These are phyloP conservation scores for Talaromyces ruber DNA, from an alignment of 495 filamentous ascomycete genomes.

Conservation along the genomic window DNA sequence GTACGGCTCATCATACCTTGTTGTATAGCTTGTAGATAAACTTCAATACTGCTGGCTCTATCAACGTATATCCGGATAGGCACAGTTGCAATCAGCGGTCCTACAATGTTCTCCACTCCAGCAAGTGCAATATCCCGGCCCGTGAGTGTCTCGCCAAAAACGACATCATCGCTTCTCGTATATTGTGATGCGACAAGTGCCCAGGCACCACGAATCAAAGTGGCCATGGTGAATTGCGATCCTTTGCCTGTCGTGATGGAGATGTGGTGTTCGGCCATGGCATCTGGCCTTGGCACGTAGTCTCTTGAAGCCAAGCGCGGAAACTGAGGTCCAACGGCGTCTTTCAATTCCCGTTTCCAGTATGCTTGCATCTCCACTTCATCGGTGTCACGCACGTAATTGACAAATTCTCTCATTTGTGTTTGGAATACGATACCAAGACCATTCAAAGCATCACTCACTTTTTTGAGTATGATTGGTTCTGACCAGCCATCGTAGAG, in stretches of 20 bases:
- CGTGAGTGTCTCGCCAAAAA: slow-evolving; percentile 52
- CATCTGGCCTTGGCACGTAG: slow-evolving; percentile 46
- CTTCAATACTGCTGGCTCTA: slow-evolving; percentile 17
- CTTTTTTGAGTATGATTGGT: slow-evolving; percentile 44
- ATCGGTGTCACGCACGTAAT: slow-evolving; percentile 28
- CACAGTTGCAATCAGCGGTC: slow-evolving; percentile 56
- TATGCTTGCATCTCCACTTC: slow-evolving; percentile 26
- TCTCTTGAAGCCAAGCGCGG: slow-evolving; percentile 45
- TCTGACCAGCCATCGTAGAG: slow-evolving; percentile 64
- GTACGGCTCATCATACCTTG: slow-evolving; percentile 42
- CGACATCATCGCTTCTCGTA: slow-evolving; percentile 41
- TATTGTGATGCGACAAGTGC: slow-evolving; percentile 47
- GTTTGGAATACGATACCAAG: slow-evolving; percentile 12
- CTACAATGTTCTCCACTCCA: slow-evolving; percentile 39
- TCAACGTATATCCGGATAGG: slow-evolving; percentile 45
- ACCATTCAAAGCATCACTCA: slow-evolving; percentile 29
- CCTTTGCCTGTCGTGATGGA: slow-evolving; percentile 24
- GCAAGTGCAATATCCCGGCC: slow-evolving; percentile 38
- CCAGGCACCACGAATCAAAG: slow-evolving; percentile 55
- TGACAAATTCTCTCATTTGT: slow-evolving; percentile 35
- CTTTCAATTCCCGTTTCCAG: slow-evolving; percentile 38
- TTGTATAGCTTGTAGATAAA: slow-evolving; percentile 40
- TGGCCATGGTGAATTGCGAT: slow-evolving; percentile 44
- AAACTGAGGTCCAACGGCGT: slow-evolving; percentile 47
- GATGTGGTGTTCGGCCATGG: slow-evolving; percentile 42